Evolutionary conservation across 345 rosid genomes (phyloP), one percentile per base, ranked within the genome.

Genomic region (Dipteronia dyeriana): DNA sequence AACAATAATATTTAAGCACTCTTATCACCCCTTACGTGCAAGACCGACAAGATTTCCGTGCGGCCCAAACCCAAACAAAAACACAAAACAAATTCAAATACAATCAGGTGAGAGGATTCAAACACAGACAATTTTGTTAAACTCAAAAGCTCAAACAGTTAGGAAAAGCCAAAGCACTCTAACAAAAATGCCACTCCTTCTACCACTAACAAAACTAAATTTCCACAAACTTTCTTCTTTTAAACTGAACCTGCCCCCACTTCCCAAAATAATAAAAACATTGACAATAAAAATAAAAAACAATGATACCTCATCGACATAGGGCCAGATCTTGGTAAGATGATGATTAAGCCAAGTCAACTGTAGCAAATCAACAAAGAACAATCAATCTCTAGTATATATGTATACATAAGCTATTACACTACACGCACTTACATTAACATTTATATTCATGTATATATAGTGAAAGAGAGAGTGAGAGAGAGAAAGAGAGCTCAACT

Each of bases 291-390:
- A 59, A 34, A 69, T 51, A 3, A 67, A 38, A 14, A 9, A 51
- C 51, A 8, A 51, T 31, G 56, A 25, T 84, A 97, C 99, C 92
- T 83, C 86, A 75, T 92, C 60, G 68, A 97, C 98, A 79, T 86
- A 88, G 77, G 98, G 98, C 99, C 99, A 97, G 88, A 97, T 91
- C 97, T 97, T 97, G 19, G 86, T 85, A 49, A 97, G 92, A 59
- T 92, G 99, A 62, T 75, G 83, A 78, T 97, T 97, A 31, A 97
- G 90, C 99, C 99, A 97, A 74, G 82, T 88, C 90, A 95, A 86
- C 97, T 93, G 91, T 77, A 87, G 79, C 67, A 78, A 72, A 57
- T 20, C 23, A 29, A 25, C 29, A 22, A 60, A 81, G 80, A 57
- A 23, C 9, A 78, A 80, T 82, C 75, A 85, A 74, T 66, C 79